Evolutionary conservation across 192 early-diverging fungal genomes (phyloP).

Genomic region (Mycoemilia scoparia): DNA sequence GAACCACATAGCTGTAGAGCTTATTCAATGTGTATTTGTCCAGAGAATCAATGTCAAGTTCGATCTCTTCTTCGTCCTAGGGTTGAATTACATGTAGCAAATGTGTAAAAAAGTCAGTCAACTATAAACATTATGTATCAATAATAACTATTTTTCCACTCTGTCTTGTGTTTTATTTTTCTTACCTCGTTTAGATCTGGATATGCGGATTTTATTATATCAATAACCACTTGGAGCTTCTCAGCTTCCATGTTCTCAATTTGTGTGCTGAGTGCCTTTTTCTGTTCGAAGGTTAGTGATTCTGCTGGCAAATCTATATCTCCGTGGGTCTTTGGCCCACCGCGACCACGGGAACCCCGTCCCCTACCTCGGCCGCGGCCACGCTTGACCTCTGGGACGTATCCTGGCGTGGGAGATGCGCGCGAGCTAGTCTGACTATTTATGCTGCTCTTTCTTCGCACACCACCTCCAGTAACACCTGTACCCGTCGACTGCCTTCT

Average conservation of each 20-base stretch:
- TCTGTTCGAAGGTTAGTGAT: conserved; percentile 67
- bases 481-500: background rate
- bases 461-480: background rate
- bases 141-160: conserved; percentile 6
- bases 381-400: conserved; percentile 3
- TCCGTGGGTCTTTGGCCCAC: conserved; percentile 14
- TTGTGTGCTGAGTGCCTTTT: conserved; percentile 50
- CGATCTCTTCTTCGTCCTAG: conserved; percentile 69
- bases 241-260: conserved; percentile 18
- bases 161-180: too few relatives aligned
- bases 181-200: conserved; percentile 31
- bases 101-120: conserved; percentile 45
- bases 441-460: background rate
- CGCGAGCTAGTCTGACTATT: background rate
- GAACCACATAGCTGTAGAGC: conserved; percentile 72
- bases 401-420: background rate
- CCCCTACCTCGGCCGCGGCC: conserved; percentile 10
- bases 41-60: conserved; percentile 86
- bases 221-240: conserved; percentile 17
- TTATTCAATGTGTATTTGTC: conserved; percentile 63
- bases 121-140: conserved; percentile 36
- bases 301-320: conserved; percentile 28
- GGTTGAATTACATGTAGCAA: conserved; percentile 54
- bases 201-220: conserved; percentile 29
- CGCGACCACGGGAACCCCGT: conserved; percentile 13